Evolutionary conservation across 129 eudicot species (phyloP), one percentile per base, ranked within the genome.

Genomic region (Artemisia argyi): DNA sequence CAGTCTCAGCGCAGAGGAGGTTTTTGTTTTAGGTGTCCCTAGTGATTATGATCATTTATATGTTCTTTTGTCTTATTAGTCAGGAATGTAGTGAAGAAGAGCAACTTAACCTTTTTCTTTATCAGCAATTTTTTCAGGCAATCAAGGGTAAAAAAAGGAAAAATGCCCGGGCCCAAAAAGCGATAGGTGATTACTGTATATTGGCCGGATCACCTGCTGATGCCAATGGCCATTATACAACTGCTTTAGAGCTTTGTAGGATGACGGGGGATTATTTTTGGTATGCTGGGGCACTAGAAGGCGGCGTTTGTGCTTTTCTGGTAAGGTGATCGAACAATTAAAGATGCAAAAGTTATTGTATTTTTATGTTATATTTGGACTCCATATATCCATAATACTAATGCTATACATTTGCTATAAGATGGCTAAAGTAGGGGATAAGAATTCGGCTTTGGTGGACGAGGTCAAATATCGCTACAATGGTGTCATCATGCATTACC

Each of bases 1-100:
- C 74, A 94, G 86, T 88, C 97, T 94, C 56, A 86, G 93, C 84
- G 84, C 98, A 87, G 98, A 90, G 96, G 98, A 94, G 98, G 98
- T 94, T 90, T 86, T 82, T 82, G 70, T 82, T 85, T 92, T 93
- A 93, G 98, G 98, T 89, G 87, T 93, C 88, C 82, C 82, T 77
- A 79, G 84, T 68, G 55, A 80, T 85, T 72, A 55, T 56, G 15
- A 16, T 54, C 56, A 71, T 46, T 85, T 48, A 48, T 78, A 67
- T 19, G 19, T 68, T 15, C 51, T 65, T 30, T 42, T 24, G 63
- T 59, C 28, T 28, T 32, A n/a, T 53, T 51, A 44, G 22, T 32
- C 35, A 61, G 14, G 24, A 16, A 16, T 11, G 8, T 65, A 28
- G 28, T 20, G 67, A 44, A 47, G 20, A 32, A 18, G 68, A 47